phyloP scores from a whole-genome alignment of 75 land plant genomes.

The Ceratopteris richardii region DNA sequence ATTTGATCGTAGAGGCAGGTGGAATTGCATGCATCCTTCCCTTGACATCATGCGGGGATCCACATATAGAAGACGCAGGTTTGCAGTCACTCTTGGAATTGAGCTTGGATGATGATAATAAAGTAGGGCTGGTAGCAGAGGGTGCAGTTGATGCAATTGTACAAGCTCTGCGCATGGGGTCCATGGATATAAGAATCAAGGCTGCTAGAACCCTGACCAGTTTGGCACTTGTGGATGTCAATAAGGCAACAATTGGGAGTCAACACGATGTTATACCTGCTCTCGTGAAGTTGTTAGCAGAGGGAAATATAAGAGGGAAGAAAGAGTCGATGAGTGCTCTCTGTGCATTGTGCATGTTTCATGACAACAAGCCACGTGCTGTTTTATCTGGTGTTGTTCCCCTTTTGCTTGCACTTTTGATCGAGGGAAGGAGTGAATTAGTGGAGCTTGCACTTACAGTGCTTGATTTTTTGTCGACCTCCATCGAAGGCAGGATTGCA shows the following conservation, averaged over 20 bases:
- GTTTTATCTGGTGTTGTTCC: slow-evolving; percentile 56
- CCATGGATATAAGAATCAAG: slow-evolving; percentile 38
- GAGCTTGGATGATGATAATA: slow-evolving; percentile 70
- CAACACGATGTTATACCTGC: slow-evolving; percentile 44
- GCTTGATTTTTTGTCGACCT: slow-evolving; percentile 46
- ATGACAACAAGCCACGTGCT: slow-evolving; percentile 57
- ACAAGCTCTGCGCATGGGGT: slow-evolving; percentile 20
- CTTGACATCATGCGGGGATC: slow-evolving; percentile 21
- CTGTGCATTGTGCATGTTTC: slow-evolving; percentile 47
- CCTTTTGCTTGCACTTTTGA: slow-evolving; percentile 24
- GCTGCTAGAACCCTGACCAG: slow-evolving; percentile 84
- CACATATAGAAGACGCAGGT: slow-evolving; percentile 35
- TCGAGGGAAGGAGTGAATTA: slow-evolving; percentile 16
- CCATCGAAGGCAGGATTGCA: slow-evolving; percentile 47
- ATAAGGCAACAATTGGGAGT: slow-evolving; percentile 69
- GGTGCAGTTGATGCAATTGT: slow-evolving; percentile 58
- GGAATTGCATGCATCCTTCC: slow-evolving; percentile 40
- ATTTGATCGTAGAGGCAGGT: slow-evolving; percentile 45
- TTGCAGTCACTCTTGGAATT: slow-evolving; percentile 40
- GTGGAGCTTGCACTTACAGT: slow-evolving; percentile 57
- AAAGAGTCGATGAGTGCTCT: slow-evolving; percentile 88
- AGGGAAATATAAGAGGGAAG: slow-evolving; percentile 48
- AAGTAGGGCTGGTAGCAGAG: slow-evolving; percentile 77
- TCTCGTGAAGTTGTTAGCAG: slow-evolving; percentile 41
- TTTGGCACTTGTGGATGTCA: slow-evolving; percentile 63